Base-by-base conservation (phyloP, 129 eudicot genomes). In the Rutidosis leptorrhynchoides region DNA sequence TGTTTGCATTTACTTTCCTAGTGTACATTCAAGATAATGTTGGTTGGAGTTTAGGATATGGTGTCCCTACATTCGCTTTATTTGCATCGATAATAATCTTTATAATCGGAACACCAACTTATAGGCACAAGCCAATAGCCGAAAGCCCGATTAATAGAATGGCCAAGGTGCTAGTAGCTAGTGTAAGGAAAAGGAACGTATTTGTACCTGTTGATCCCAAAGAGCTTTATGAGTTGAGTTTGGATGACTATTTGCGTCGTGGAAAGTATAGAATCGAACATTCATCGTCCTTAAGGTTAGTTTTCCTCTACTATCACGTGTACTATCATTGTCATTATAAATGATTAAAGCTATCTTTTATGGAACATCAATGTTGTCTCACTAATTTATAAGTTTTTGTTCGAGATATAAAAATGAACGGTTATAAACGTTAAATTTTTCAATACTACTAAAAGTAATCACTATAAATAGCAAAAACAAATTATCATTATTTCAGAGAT, bases 21-120 rank as follows among this genome's bases (percentile, higher is more conserved):
- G 79, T 82, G 25, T 85, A 85, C 79, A 70, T 82, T 24, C 85
- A 85, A 74, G 92, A 85, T 60, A 56, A 79, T 10, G 87, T 76
- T 23, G 84, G 87, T 23, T 79, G 85, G 87, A 22, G 74, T 10
- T 26, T 85, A 25, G 87, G 87, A 27, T 85, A 85, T 64, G 74
- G 57, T 2, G 65, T 85, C 32, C 86, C 91, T 3, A 85, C 87
- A 1, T 15, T 58, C 0, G 83, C 84, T 9, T 83, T 85, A 20
- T 52, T 71, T 3, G 20, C 79, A 2, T 70, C 91, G 12, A 45
- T 79, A 17, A 3, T 79, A 7, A 55, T 73, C 33, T 85, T 79
- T 28, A 14, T 76, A 4, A 1, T 76, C 1, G 87, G 87, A 10
- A 79, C 91, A 11, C 83, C 68, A 1, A 51, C 19, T 32, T 85